A percentile compares a stretch with the other conserved stretches of the same genome.
Conservation (phyloP, 768 basidiomycete genomes). For the Suillus alpinus region DNA sequence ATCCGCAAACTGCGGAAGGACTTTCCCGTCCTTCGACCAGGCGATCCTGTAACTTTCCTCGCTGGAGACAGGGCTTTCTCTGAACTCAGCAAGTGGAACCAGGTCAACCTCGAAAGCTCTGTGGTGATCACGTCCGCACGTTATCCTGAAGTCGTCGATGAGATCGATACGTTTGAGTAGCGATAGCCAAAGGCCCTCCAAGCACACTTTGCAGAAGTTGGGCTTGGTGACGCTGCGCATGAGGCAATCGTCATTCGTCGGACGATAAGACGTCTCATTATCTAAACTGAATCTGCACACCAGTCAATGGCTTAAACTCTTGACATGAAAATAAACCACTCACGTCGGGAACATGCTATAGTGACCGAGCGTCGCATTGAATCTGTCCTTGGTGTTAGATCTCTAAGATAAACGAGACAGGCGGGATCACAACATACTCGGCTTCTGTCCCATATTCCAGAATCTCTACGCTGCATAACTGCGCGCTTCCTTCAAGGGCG, state of each 20-base stretch:
- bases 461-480: constrained; percentile 75
- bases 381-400: constrained; percentile 38
- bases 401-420: not conserved
- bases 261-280: constrained; percentile 71
- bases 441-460: constrained; percentile 65
- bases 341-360: constrained; percentile 76
- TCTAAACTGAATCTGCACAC: constrained; percentile 47
- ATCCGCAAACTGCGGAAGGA: constrained; percentile 47
- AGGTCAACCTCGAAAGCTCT: constrained; percentile 47
- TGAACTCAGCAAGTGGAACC: constrained; percentile 60
- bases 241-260: constrained; percentile 79
- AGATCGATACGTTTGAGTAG: constrained; percentile 58
- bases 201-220: constrained; percentile 72
- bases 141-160: constrained; percentile 51
- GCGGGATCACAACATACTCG: constrained; percentile 43
- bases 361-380: constrained; percentile 52
- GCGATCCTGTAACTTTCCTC: constrained; percentile 53
- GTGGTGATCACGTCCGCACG: constrained; percentile 27
- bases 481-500: constrained; percentile 52
- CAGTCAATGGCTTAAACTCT: not conserved
- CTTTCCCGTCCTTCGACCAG: constrained; percentile 51
- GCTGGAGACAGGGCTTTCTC: constrained; percentile 25
- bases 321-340: constrained; percentile 18
- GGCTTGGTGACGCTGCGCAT: constrained; percentile 73
- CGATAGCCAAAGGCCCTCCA: constrained; percentile 71